Conservation (phyloP, 2,329 filamentous ascomycete species). For the Ophiostoma tasmaniense region DNA sequence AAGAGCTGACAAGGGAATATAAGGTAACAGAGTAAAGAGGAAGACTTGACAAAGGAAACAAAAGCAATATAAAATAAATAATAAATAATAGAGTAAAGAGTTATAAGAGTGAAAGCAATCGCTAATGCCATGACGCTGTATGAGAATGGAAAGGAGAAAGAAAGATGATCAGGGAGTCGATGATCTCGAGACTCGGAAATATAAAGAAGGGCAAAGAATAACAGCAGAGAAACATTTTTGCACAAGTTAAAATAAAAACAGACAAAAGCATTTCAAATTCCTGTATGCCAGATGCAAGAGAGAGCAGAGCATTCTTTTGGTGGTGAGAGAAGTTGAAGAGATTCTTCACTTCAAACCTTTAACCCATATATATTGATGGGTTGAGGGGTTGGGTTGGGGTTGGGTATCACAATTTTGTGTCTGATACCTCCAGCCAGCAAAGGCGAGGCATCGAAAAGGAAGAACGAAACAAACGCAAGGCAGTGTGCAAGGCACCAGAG, state of each 20-base stretch:
- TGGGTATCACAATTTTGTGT: conserved; percentile 20
- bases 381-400: conserved; percentile 8
- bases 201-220: conserved; percentile 21
- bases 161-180: conserved; percentile 23
- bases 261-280: conserved; percentile 21
- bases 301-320: conserved; percentile 36
- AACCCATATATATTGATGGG: conserved; percentile 12
- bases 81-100: conserved; percentile 24
- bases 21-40: background rate
- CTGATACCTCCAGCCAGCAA: conserved; percentile 15
- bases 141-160: conserved; percentile 23
- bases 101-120: conserved; percentile 30
- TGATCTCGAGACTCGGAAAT: conserved; percentile 19
- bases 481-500: background rate
- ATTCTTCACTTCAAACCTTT: background rate
- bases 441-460: conserved; percentile 13
- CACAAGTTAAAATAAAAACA: conserved; percentile 10
- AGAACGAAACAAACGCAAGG: background rate
- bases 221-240: conserved; percentile 4
- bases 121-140: conserved; percentile 41
- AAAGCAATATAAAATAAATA: conserved; percentile 14
- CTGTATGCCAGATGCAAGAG: conserved; percentile 35
- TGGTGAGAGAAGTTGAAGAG: background rate
- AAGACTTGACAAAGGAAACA: conserved; percentile 8
- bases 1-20: background rate